Evolutionary conservation across 2,329 filamentous ascomycete species (phyloP), one percentile per base, ranked within the genome.

Genomic region (Teratosphaeria viscida): DNA sequence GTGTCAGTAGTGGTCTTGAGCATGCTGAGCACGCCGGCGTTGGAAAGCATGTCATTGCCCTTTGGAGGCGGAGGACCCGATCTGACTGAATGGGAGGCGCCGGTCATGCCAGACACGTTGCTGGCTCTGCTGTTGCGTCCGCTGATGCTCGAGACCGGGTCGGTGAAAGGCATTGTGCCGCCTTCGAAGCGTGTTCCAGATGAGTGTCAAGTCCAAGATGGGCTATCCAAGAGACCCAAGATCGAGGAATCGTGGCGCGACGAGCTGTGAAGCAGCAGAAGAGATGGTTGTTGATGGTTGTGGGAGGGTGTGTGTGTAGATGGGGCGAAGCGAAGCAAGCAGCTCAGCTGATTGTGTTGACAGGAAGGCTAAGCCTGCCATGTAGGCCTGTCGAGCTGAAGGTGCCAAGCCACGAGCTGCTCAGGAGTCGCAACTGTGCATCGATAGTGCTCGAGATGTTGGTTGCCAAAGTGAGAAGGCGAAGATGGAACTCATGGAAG

Each of bases 1-100:
- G 78, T 74, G 65, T 80, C 78, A 1, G 76, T 80, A 8, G 75
- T 75, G 11, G 77, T 79, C 60, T 76, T 75, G 59, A 80, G 75
- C 78, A 80, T 80, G 62, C 75, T 78, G 68, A 77, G 70, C 61
- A 80, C 73, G 49, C 75, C 76, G 29, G 75, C 74, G 59, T 72
- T 70, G 64, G 66, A 57, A 68, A 70, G 56, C 68, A 69, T 61
- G 66, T 69, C 62, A 67, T 64, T 62, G 70, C 52, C 49, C 16
- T 54, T 57, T 23, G 66, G 60, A 60, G 71, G 57, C 54, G 66
- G 59, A 60, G 66, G 65, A 68, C 60, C 62, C 70, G 68, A 70
- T 60, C 70, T 66, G 55, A 70, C 34, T 19, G 67, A 66, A 54
- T 65, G 65, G 32, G 66, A 65, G 14, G 65, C 61, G 57, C 66